Evolutionary conservation across 2,329 filamentous ascomycete species (phyloP).

Genomic region (Dryadomyces quercus-mongolicae): DNA sequence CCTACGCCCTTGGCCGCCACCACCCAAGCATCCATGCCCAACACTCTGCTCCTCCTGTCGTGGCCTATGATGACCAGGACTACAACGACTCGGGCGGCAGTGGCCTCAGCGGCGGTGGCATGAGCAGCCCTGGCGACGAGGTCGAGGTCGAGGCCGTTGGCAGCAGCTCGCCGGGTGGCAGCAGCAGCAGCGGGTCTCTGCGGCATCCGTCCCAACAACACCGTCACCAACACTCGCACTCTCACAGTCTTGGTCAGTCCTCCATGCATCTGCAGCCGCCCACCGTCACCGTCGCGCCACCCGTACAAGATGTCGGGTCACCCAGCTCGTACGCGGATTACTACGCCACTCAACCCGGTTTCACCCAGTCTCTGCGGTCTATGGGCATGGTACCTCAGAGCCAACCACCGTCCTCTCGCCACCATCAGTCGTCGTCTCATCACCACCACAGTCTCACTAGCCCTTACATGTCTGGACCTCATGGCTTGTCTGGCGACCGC

Average conservation of each 20-base stretch:
- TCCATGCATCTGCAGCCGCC: neutral
- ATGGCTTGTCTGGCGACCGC: constrained; percentile 22
- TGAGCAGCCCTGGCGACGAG: constrained; percentile 50
- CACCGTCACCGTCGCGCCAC: neutral
- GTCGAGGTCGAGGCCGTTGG: constrained; percentile 40
- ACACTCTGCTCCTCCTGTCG: neutral
- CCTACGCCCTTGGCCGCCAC: neutral
- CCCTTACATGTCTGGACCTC: constrained; percentile 29
- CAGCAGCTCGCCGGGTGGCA: constrained; percentile 24
- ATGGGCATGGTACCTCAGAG: constrained; percentile 9
- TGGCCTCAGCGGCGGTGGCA: constrained; percentile 39
- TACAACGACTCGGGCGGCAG: constrained; percentile 44
- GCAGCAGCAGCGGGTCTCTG: constrained; percentile 6
- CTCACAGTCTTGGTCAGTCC: neutral
- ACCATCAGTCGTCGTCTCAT: constrained; percentile 14
- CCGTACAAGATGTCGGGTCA: constrained; percentile 12
- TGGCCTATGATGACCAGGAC: neutral
- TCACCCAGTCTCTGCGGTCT: constrained; percentile 35
- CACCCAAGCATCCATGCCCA: neutral
- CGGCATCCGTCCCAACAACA: neutral
- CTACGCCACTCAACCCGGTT: constrained; percentile 23
- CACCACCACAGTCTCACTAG: constrained; percentile 18
- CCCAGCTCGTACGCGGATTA: constrained; percentile 13
- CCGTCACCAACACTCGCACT: neutral
- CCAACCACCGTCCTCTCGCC: neutral